These are phyloP conservation scores for Melanopsichium pennsylvanicum DNA, from an alignment of 1,284 basidiomycete species.

Conservation along the genomic window DNA sequence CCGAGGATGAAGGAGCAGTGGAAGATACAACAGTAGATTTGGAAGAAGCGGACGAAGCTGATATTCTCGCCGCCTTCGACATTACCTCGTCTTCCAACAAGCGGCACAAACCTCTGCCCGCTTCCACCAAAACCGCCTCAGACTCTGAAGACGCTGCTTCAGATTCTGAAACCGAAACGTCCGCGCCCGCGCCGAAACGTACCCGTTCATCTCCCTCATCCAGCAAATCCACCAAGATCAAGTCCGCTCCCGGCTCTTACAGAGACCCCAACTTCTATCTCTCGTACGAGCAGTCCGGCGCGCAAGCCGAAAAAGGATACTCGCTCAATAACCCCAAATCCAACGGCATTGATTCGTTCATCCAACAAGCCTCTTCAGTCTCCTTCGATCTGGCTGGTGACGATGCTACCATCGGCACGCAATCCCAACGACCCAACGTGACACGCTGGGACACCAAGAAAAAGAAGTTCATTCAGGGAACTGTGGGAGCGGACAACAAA, in stretches of 20 bases:
- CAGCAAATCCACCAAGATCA: constrained; percentile 7
- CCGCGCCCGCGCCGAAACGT: constrained; percentile 54
- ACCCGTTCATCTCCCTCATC: constrained; percentile 1
- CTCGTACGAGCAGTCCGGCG: constrained; percentile 86
- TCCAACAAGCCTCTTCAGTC: constrained; percentile 80
- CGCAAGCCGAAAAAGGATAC: constrained; percentile 81
- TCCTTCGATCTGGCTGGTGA: constrained; percentile 81
- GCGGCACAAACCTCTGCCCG: neutral
- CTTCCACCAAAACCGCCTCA: constrained; percentile 59
- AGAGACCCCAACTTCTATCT: constrained; percentile 89
- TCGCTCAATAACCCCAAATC: constrained; percentile 34
- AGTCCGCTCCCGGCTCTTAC: constrained; percentile 68
- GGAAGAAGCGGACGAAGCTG: constrained; percentile 72
- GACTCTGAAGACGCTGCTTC: constrained; percentile 68
- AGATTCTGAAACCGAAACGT: constrained; percentile 15
- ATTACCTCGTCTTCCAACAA: constrained; percentile 17
- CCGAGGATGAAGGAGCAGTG: constrained; percentile 37
- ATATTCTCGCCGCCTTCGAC: constrained; percentile 48
- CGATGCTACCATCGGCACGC: constrained; percentile 70
- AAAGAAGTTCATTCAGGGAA: constrained; percentile 89
- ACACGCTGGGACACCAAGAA: constrained; percentile 94
- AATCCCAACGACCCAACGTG: constrained; percentile 67
- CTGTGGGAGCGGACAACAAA: constrained; percentile 86
- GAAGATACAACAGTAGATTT: constrained; percentile 67
- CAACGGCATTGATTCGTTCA: constrained; percentile 79